Percentiles rank a stretch among this genome's conserved stretches.
Conservation (phyloP, 148 eudicot genomes). For the Chenopodium formosanum region DNA sequence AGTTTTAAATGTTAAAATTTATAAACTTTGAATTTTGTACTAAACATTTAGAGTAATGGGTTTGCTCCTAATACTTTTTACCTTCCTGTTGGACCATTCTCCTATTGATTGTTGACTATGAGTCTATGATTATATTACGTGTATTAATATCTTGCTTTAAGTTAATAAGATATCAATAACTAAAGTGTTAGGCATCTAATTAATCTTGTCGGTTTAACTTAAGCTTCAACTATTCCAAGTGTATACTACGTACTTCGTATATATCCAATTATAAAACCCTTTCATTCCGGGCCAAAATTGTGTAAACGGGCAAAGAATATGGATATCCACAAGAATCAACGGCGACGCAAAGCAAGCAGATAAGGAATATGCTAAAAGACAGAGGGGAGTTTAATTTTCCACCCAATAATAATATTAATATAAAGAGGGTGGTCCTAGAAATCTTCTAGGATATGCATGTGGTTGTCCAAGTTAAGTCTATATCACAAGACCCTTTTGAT, state of each 20-base stretch:
- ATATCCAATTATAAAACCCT: neutral
- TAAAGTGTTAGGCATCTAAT: neutral
- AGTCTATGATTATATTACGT: neutral
- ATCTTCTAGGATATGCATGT: slow-evolving; percentile 26
- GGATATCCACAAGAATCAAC: neutral
- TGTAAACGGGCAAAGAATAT: neutral
- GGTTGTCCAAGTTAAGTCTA: slow-evolving; percentile 5
- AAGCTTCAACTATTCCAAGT: neutral
- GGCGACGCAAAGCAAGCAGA: neutral
- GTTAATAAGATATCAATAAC: neutral
- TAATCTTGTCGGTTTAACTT: neutral
- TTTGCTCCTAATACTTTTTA: no score
- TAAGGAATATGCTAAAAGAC: slow-evolving; percentile 24
- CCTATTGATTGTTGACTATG: neutral
- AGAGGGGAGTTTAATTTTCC: neutral
- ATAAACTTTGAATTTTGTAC: no score
- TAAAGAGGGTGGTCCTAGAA: slow-evolving; percentile 19
- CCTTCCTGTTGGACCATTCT: neutral
- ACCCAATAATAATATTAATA: neutral
- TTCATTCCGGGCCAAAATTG: neutral
- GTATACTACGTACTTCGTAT: neutral
- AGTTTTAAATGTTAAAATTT: no score
- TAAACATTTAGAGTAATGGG: no score
- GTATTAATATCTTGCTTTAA: neutral
- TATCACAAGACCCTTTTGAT: slow-evolving; percentile 1